Evolutionary conservation across 495 filamentous ascomycete species (phyloP).

Genomic region (Penicillium samsonianum): DNA sequence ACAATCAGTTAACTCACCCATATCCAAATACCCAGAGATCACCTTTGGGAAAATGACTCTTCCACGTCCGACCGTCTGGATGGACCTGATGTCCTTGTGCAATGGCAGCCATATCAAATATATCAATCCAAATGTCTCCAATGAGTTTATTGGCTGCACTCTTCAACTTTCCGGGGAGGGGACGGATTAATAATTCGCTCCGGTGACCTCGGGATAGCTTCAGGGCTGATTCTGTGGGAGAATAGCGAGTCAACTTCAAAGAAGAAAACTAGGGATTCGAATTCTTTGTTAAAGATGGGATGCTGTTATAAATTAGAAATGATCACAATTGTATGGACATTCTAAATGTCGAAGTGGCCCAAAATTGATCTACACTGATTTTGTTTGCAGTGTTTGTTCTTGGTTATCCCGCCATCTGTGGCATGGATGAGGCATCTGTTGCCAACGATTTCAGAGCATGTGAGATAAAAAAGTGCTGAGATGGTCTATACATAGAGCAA

Average conservation of each 20-base stretch:
- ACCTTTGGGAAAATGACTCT: conserved; percentile 44
- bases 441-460: not conserved
- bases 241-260: not conserved
- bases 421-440: not conserved
- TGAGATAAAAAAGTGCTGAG: not conserved
- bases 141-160: not conserved
- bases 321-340: not conserved
- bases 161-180: not conserved
- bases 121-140: not conserved
- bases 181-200: conserved; percentile 2
- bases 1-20: conserved; percentile 58
- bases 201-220: not conserved
- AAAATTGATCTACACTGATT: not conserved
- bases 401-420: not conserved
- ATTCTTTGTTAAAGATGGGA: not conserved
- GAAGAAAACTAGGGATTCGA: not conserved
- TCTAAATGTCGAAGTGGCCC: conserved; percentile 1
- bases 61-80: conserved; percentile 44
- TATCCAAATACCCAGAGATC: conserved; percentile 94
- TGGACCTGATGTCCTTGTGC: conserved; percentile 30
- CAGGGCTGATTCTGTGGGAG: not conserved
- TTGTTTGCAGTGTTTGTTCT: conserved; percentile 14
- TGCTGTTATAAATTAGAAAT: not conserved
- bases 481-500: not conserved
- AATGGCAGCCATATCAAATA: conserved; percentile 24